Conservation (phyloP, 2,329 filamentous ascomycete genomes). For the Sarocladiaceae sp. region DNA sequence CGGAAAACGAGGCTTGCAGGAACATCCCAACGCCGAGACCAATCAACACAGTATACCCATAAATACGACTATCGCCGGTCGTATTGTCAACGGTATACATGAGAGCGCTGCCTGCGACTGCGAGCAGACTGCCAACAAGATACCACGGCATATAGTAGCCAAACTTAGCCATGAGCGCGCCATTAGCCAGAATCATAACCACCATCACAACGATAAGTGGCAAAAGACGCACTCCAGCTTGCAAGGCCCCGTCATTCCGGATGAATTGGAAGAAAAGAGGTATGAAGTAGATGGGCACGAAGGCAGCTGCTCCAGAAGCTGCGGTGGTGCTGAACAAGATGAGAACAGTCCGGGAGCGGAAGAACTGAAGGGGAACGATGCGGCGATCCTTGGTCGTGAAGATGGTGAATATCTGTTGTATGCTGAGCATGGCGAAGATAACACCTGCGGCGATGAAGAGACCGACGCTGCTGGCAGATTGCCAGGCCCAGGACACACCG, state of each 20-base stretch:
- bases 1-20: not conserved
- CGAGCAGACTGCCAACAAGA: constrained; percentile 28
- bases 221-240: constrained; percentile 32
- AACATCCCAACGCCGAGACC: constrained; percentile 31
- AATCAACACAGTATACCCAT: constrained; percentile 32
- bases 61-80: constrained; percentile 19
- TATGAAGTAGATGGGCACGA: constrained; percentile 38
- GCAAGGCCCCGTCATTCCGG: constrained; percentile 30
- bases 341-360: constrained; percentile 20
- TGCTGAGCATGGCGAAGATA: constrained; percentile 23
- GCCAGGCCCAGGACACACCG: constrained; percentile 41
- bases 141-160: constrained; percentile 37
- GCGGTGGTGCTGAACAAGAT: constrained; percentile 34
- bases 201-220: constrained; percentile 35
- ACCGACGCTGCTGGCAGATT: constrained; percentile 33
- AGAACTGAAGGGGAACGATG: constrained; percentile 34
- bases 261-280: constrained; percentile 47
- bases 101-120: constrained; percentile 17
- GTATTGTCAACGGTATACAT: constrained; percentile 19
- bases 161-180: not conserved
- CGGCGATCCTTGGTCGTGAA: constrained; percentile 14
- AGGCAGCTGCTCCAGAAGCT: constrained; percentile 22
- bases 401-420: constrained; percentile 22
- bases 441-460: constrained; percentile 38
- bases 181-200: constrained; percentile 21